Base-by-base conservation (phyloP, 2,329 filamentous ascomycete species). In the Kalmusia sp. region DNA sequence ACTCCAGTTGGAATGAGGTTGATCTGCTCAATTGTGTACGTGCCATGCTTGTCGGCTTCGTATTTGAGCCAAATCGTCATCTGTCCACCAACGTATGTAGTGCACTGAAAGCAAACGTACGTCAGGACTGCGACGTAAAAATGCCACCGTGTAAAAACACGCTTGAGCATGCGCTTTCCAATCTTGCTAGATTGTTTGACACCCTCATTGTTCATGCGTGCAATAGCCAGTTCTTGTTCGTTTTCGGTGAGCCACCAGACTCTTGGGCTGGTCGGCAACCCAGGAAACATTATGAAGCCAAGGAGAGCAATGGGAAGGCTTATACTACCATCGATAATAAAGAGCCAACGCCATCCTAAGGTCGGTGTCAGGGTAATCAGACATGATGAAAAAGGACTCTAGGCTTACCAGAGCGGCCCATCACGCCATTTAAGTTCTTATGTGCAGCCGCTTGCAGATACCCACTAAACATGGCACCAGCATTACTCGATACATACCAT, bases 241-340 rank as follows among this genome's bases (percentile, higher is more conserved):
- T 55, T 59, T 40, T 69, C 63, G 9, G 63, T 76, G 24, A 82
- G 70, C 64, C 82, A 84, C 54, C 72, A 74, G 2, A 80, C 80
- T 6, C 69, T 74, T 1, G 80, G 82, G 7, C 76, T 80, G 12
- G 76, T 72, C 8, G 80, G 80, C 1, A 78, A 71, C 37, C 81
- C 79, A 0, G 80, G 80, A 52, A 82, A 81, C 54, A 82, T 71
- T 9, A 83, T 68, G 59, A 80, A 84, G 1, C 82, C 82, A 11
- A 79, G 74, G 1, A 84, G 52, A 3, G 80, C 80, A 8, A 85
- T 77, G 0, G 82, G 82, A 3, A 85, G 71, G 1, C 80, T 82
- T 59, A 84, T 83, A 38, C 81, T 72, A 0, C 79, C 79, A 60
- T 85, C 81, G 44, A 84, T 80, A 39, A 85, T 79, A 49, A 85